A percentile compares a stretch with the other conserved stretches of the same genome.
phyloP scores from a whole-genome alignment of 2,329 filamentous ascomycete genomes.

The Nigrograna mackinnonii region DNA sequence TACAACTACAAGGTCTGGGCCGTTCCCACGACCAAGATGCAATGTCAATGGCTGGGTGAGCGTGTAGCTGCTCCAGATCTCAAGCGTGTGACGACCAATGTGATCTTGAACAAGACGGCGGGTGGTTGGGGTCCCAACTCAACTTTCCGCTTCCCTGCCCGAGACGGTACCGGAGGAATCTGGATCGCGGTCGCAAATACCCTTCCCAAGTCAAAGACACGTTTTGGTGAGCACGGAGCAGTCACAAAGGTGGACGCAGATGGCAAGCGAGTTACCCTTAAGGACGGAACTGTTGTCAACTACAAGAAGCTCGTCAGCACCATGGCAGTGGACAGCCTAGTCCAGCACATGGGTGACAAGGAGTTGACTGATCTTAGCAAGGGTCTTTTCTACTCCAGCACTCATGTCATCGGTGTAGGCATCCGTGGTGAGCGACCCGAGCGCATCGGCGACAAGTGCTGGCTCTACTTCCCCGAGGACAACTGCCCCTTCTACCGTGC shows the following conservation, averaged over 20 bases:
- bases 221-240: slow-evolving; percentile 81
- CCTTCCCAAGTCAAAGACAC: slow-evolving; percentile 86
- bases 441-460: slow-evolving; percentile 99
- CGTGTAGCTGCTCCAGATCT: slow-evolving; percentile 95
- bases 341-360: slow-evolving; percentile 83
- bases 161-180: slow-evolving; percentile 95
- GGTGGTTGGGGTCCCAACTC: slow-evolving; percentile 98
- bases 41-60: slow-evolving; percentile 98
- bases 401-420: slow-evolving; percentile 95
- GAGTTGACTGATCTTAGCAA: slow-evolving; percentile 83
- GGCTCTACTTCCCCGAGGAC: slow-evolving; percentile 99
- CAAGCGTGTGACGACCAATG: slow-evolving; percentile 91
- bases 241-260: slow-evolving; percentile 87
- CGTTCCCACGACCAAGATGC: slow-evolving; percentile 98
- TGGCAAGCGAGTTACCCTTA: slow-evolving; percentile 79
- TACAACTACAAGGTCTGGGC: slow-evolving; percentile 99
- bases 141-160: slow-evolving; percentile 96
- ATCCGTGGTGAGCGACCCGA: slow-evolving; percentile 89
- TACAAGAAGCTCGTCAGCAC: slow-evolving; percentile 95
- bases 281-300: slow-evolving; percentile 83
- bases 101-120: slow-evolving; percentile 93
- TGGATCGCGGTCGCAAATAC: slow-evolving; percentile 98
- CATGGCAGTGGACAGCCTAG: slow-evolving; percentile 91
- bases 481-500: slow-evolving; percentile 99
- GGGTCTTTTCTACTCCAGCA: slow-evolving; percentile 94